Evolutionary conservation across 1,139 yeast species (phyloP).

Genomic region (Diutina scorzettiae): DNA sequence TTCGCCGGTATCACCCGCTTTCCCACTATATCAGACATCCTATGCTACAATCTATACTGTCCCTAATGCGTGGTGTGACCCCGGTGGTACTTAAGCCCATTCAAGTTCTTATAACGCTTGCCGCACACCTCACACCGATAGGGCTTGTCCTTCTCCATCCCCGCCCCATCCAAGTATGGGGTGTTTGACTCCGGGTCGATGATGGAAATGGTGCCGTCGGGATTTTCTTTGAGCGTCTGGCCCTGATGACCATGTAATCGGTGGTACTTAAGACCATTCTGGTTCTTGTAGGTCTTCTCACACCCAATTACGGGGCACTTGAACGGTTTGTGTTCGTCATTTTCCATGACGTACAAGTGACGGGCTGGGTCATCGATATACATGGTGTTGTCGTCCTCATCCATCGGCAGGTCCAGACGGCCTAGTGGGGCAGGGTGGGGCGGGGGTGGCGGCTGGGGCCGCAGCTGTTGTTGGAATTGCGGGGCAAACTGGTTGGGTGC

Average conservation of each 20-base stretch:
- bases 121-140: slow-evolving; percentile 98
- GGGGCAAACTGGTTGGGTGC: slow-evolving; percentile 1
- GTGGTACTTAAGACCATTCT: slow-evolving; percentile 93
- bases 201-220: slow-evolving; percentile 86
- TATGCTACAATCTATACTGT: background rate
- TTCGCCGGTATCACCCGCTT: too few relatives aligned
- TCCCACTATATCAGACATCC: too few relatives aligned
- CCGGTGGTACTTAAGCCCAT: slow-evolving; percentile 92
- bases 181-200: slow-evolving; percentile 88
- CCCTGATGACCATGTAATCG: slow-evolving; percentile 95
- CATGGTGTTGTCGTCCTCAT: slow-evolving; percentile 38
- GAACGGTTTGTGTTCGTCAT: slow-evolving; percentile 88
- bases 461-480: slow-evolving; percentile 8
- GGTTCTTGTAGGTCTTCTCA: slow-evolving; percentile 94
- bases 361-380: slow-evolving; percentile 90
- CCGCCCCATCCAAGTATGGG: slow-evolving; percentile 86
- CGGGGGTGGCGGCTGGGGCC: slow-evolving; percentile 9
- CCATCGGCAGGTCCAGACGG: slow-evolving; percentile 12
- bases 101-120: slow-evolving; percentile 87
- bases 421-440: slow-evolving; percentile 10
- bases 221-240: slow-evolving; percentile 80
- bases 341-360: slow-evolving; percentile 83
- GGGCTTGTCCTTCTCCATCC: slow-evolving; percentile 95
- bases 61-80: slow-evolving; percentile 87
- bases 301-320: slow-evolving; percentile 98